phyloP scores from a whole-genome alignment of 768 basidiomycete species.

The Fomitopsis pulvina region DNA sequence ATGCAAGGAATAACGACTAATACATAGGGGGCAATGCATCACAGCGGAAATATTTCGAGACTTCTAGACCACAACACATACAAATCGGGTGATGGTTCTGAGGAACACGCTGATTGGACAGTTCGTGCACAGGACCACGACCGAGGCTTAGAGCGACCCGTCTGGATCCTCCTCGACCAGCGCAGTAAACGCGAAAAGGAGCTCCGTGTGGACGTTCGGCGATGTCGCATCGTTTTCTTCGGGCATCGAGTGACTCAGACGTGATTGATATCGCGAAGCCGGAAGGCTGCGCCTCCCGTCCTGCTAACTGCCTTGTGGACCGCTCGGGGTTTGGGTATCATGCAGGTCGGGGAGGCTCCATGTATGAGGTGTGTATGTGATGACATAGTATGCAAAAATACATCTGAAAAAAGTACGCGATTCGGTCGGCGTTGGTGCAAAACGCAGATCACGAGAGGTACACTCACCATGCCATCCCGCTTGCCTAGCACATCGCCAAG shows the following conservation, averaged over 20 bases:
- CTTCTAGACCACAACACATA: neutral
- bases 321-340: neutral
- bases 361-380: neutral
- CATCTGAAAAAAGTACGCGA: neutral
- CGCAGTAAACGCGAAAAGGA: neutral
- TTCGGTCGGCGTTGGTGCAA: neutral
- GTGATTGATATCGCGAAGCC: neutral
- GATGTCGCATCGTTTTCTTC: neutral
- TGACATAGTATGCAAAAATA: neutral
- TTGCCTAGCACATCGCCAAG: constrained; percentile 1
- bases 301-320: neutral
- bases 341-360: neutral
- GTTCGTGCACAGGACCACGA: neutral
- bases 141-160: neutral
- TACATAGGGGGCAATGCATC: too few relatives aligned
- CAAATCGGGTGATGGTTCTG: neutral
- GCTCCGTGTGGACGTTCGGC: neutral
- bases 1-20: neutral
- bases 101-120: constrained; percentile 1
- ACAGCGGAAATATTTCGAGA: neutral
- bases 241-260: neutral
- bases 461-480: neutral
- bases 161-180: neutral
- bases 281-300: neutral
- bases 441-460: neutral